phyloP scores from a whole-genome alignment of 495 filamentous ascomycete species.

The Symbiotaphrina buchneri region DNA sequence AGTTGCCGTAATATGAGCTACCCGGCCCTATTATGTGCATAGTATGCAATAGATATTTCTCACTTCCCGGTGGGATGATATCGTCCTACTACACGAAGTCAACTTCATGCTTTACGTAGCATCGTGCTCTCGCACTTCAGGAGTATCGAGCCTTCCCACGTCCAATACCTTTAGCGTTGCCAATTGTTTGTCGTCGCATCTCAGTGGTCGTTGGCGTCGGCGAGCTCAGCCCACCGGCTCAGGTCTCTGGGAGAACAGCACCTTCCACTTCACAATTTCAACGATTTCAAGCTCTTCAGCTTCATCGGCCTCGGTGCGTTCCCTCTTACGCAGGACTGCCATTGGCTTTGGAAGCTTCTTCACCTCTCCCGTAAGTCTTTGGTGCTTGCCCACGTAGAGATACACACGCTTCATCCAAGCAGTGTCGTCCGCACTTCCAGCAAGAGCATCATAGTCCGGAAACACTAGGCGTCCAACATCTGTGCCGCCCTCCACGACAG shows the following conservation, averaged over 20 bases:
- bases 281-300: constrained; percentile 43
- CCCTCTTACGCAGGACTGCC: constrained; percentile 38
- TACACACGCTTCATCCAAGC: constrained; percentile 79
- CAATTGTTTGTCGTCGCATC: no score
- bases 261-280: constrained; percentile 74
- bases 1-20: no score
- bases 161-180: no score
- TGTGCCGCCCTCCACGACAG: neutral
- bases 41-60: no score
- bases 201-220: constrained; percentile 1
- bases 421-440: constrained; percentile 19
- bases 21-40: no score
- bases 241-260: constrained; percentile 68
- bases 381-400: constrained; percentile 72
- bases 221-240: constrained; percentile 76
- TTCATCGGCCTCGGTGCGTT: neutral
- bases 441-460: constrained; percentile 35
- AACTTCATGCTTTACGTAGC: no score
- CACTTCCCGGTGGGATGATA: no score
- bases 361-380: constrained; percentile 74
- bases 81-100: no score
- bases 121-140: no score
- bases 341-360: constrained; percentile 62
- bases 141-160: no score
- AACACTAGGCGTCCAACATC: constrained; percentile 55